A percentile compares a stretch with the other conserved stretches of the same genome.
phyloP scores from a whole-genome alignment of 2,329 filamentous ascomycete species.

The Bimuria novae-zelandiae region DNA sequence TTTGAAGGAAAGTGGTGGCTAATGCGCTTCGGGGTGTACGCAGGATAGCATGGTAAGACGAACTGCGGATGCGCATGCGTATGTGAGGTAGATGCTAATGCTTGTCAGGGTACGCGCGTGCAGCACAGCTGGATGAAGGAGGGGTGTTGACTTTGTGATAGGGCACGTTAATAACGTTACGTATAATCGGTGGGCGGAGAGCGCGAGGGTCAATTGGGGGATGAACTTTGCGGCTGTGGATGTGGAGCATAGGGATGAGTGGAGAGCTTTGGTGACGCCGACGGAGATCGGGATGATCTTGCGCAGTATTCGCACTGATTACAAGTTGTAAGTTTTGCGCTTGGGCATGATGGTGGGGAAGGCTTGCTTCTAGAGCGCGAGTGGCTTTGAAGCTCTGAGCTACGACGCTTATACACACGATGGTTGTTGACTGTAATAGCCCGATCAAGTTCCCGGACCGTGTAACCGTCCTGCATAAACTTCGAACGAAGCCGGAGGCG shows the following conservation, averaged over 20 bases:
- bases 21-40: constrained; percentile 25
- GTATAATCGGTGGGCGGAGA: constrained; percentile 84
- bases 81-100: constrained; percentile 22
- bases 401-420: background rate
- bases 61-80: constrained; percentile 15
- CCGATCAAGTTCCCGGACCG: constrained; percentile 83
- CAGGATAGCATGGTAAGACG: constrained; percentile 60
- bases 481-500: constrained; percentile 59
- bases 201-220: constrained; percentile 77
- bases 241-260: constrained; percentile 63
- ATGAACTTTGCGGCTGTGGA: constrained; percentile 70
- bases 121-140: constrained; percentile 1
- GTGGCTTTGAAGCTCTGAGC: no score
- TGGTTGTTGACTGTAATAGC: constrained; percentile 24
- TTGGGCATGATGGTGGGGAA: no score
- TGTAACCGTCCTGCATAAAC: constrained; percentile 82
- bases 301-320: constrained; percentile 78
- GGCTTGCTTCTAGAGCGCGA: no score
- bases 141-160: constrained; percentile 39
- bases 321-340: constrained; percentile 70
- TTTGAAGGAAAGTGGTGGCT: constrained; percentile 23
- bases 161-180: constrained; percentile 86
- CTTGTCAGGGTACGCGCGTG: constrained; percentile 17
- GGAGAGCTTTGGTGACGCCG: constrained; percentile 71
- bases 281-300: constrained; percentile 74